phyloP scores from a whole-genome alignment of 495 filamentous ascomycete species.

The Penicillium paradoxum region DNA sequence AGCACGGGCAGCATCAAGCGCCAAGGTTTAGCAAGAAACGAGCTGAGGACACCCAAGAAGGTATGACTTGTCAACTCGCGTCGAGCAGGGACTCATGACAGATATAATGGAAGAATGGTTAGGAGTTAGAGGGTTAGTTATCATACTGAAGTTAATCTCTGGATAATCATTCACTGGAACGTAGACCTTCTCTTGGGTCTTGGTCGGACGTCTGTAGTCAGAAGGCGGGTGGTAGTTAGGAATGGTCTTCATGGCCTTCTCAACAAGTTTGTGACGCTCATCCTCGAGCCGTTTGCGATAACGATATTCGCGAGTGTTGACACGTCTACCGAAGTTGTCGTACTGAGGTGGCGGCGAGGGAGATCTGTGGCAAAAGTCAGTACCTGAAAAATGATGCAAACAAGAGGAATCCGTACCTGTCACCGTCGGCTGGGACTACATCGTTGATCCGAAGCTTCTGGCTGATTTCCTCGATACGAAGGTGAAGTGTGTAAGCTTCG shows the following conservation, averaged over 20 bases:
- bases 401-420: conserved; percentile 59
- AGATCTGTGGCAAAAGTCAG: conserved; percentile 53
- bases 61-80: conserved; percentile 37
- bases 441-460: conserved; percentile 98
- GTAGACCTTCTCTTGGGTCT: conserved; percentile 99
- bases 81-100: conserved; percentile 48
- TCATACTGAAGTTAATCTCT: conserved; percentile 99
- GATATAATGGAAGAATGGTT: conserved; percentile 50
- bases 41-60: conserved; percentile 38
- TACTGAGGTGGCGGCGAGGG: conserved; percentile 95
- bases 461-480: conserved; percentile 97
- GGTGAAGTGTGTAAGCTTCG: conserved; percentile 89
- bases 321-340: conserved; percentile 96
- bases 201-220: conserved; percentile 95
- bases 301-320: conserved; percentile 95
- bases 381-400: neutral
- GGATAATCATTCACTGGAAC: conserved; percentile 99
- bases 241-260: conserved; percentile 97
- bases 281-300: conserved; percentile 97
- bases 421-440: conserved; percentile 90
- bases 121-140: conserved; percentile 97
- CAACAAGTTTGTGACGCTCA: conserved; percentile 94
- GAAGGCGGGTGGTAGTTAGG: conserved; percentile 96
- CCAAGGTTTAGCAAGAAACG: conserved; percentile 56
- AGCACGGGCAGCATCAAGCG: conserved; percentile 36